Evolutionary conservation across 2,329 filamentous ascomycete species (phyloP).

Genomic region (Tetracladium maxilliforme): DNA sequence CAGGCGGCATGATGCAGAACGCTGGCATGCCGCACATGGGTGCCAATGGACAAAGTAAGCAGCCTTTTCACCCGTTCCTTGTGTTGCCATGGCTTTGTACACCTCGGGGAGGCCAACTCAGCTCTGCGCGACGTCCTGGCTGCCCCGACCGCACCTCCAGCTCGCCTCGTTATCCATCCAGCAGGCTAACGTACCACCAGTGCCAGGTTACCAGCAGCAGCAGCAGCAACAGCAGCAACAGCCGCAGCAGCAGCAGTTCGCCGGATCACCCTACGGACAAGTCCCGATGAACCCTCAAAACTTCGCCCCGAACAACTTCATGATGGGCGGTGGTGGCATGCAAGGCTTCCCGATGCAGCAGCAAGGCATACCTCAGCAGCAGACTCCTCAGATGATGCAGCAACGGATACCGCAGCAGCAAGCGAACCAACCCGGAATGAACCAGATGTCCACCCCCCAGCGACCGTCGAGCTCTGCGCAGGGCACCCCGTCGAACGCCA

Average conservation of each 20-base stretch:
- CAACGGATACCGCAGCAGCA: slow-evolving; percentile 19
- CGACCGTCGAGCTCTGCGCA: slow-evolving; percentile 18
- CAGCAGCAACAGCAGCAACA: slow-evolving; percentile 11
- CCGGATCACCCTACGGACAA: too few species aligned
- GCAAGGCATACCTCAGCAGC: slow-evolving; percentile 12
- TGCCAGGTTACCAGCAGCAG: slow-evolving; percentile 13
- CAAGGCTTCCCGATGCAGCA: too few species aligned
- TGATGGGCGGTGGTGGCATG: too few species aligned
- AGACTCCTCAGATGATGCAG: slow-evolving; percentile 13
- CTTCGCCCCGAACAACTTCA: too few species aligned
- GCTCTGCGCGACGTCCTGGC: slow-evolving; percentile 3
- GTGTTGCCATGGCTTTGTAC: slow-evolving; percentile 1
- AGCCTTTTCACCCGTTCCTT: slow-evolving; percentile 2
- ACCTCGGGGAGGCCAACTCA: slow-evolving; percentile 9
- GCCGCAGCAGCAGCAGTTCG: slow-evolving; percentile 20
- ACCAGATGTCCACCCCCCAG: slow-evolving; percentile 15
- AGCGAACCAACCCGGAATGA: slow-evolving; percentile 10
- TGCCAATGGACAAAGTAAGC: slow-evolving; percentile 11
- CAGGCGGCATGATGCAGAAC: slow-evolving; percentile 41
- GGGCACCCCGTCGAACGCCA: slow-evolving; percentile 19
- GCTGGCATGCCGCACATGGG: slow-evolving; percentile 16
- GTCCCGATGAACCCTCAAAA: slow-evolving; percentile 12
- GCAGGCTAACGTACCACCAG: slow-evolving; percentile 11
- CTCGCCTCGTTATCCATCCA: slow-evolving; percentile 8
- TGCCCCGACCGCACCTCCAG: slow-evolving; percentile 1